Base-by-base conservation (phyloP, 257 asterid species). In the Rauvolfia tetraphylla region DNA sequence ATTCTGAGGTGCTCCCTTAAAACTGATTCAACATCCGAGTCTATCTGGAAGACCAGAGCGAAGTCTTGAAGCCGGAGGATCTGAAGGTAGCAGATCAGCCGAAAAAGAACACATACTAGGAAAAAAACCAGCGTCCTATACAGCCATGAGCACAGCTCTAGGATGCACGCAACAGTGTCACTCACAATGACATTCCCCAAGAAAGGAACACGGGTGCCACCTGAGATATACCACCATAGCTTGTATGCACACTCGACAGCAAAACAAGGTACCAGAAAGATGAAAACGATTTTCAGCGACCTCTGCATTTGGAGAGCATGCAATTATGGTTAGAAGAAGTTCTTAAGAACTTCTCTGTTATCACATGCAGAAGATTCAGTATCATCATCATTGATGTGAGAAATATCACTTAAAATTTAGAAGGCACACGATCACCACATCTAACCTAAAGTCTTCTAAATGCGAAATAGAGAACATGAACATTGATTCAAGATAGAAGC, bases 101-200 rank as follows among this genome's bases (percentile, higher is more conserved):
- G 98, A 76, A 95, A 95, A 72, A 95, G 96, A 38, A 91, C 83
- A 29, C 99, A 93, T 11, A 95, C 96, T 0, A 95, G 93, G 77
- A 95, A 95, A 78, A 95, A 91, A 3, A 95, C 99, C 1, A 87
- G 76, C 0, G 96, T 90, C 76, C 99, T 81, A 80, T 95, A 95
- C 71, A 91, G 91, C 99, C 99, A 95, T 0, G 99, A 95, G 85
- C 92, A 83, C 4, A 95, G 90, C 82, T 93, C 99, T 3, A 95
- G 79, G 71, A 87, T 57, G 85, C 99, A 95, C 0, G 96, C 99
- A 38, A 95, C 89, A 0, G 82, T 80, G 70, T 92, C 95, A 87
- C 99, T 95, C 80, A 90, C 85, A 14, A 93, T 66, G 49, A 80
- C 86, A 67, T 92, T 86, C 33, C 98, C 98, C 75, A 93, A 75